Percentiles rank a stretch among this genome's conserved stretches.
Evolutionary conservation across 768 basidiomycete genomes (phyloP).

Genomic region (Phylloporus sp.): DNA sequence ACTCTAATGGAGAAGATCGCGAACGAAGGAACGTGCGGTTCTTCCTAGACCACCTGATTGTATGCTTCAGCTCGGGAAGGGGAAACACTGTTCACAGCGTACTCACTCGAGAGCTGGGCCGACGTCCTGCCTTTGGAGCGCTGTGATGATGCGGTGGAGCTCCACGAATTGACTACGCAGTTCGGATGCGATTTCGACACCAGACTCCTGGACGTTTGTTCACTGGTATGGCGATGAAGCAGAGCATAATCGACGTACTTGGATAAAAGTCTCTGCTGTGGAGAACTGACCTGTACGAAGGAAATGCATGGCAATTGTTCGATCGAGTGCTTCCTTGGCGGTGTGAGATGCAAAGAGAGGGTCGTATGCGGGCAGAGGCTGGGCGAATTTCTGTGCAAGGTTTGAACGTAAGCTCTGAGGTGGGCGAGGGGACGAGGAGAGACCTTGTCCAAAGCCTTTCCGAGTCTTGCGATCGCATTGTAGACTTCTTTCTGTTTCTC

Average conservation of each 20-base stretch:
- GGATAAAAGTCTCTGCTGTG: constrained; percentile 67
- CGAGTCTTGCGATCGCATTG: constrained; percentile 66
- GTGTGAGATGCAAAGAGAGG: constrained; percentile 59
- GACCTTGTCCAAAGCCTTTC: constrained; percentile 91
- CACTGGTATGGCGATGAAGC: neutral
- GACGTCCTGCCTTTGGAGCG: constrained; percentile 62
- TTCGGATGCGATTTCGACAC: constrained; percentile 48
- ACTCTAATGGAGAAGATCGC: constrained; percentile 80
- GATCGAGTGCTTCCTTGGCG: constrained; percentile 59
- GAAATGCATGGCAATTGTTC: constrained; percentile 70
- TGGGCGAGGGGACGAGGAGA: constrained; percentile 11
- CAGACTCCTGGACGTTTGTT: constrained; percentile 53
- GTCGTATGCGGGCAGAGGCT: constrained; percentile 59
- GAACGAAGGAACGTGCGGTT: constrained; percentile 62
- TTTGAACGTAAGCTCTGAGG: constrained; percentile 4
- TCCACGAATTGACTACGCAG: constrained; percentile 57
- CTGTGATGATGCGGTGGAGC: constrained; percentile 66
- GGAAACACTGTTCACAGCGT: neutral
- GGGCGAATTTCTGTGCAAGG: constrained; percentile 49
- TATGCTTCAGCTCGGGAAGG: neutral
- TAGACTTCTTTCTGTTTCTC: constrained; percentile 89
- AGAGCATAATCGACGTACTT: constrained; percentile 39
- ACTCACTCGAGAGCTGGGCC: constrained; percentile 73
- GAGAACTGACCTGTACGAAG: constrained; percentile 78
- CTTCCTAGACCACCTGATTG: constrained; percentile 69